Conservation (phyloP, 257 asterid species). For the Gynochthodes officinalis region DNA sequence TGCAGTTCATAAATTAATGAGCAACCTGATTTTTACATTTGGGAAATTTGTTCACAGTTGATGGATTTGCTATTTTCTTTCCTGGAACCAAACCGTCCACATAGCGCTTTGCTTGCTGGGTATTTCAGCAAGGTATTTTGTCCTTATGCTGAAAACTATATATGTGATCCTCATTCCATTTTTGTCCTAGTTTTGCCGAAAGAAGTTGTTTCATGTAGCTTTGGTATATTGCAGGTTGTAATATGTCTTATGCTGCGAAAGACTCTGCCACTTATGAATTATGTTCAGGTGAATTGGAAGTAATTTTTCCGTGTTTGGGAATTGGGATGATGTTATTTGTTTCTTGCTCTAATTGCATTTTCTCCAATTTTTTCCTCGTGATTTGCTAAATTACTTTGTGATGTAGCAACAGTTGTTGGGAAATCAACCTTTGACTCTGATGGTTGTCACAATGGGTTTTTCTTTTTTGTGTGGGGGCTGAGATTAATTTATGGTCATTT, state of each 20-base stretch:
- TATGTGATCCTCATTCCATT: not conserved
- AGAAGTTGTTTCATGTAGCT: conserved; percentile 26
- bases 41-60: conserved; percentile 53
- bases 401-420: not conserved
- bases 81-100: conserved; percentile 83
- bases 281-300: conserved; percentile 63
- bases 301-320: not conserved
- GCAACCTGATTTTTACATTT: conserved; percentile 15
- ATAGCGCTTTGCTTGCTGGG: conserved; percentile 89
- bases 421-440: not conserved
- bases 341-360: not conserved
- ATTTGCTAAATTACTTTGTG: not conserved
- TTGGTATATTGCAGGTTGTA: conserved; percentile 64
- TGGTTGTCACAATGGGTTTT: not conserved
- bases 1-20: conserved; percentile 16
- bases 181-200: conserved; percentile 6
- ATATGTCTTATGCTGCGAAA: conserved; percentile 91
- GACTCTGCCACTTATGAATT: conserved; percentile 78
- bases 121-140: conserved; percentile 87
- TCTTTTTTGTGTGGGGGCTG: not conserved
- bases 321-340: conserved; percentile 2
- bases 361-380: not conserved
- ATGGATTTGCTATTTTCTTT: conserved; percentile 93
- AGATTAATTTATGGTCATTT: not conserved
- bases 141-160: conserved; percentile 14